These are phyloP conservation scores for Trichopus zeylanicus DNA, from an alignment of 116 monocot species.

Conservation along the genomic window DNA sequence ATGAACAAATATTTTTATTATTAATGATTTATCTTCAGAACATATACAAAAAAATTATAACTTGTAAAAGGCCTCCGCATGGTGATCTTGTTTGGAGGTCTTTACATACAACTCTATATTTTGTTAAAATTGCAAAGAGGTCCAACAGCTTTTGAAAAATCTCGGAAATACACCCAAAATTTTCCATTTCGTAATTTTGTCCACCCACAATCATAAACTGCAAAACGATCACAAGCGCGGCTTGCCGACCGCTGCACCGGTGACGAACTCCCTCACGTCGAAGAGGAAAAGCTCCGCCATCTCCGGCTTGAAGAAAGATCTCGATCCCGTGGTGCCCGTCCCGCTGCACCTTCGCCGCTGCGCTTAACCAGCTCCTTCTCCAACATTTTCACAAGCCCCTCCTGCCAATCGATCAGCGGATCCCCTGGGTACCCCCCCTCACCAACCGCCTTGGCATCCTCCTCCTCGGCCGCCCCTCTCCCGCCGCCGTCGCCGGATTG, in stretches of 20 bases:
- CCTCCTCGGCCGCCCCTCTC: background rate
- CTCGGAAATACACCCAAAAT: too few species aligned
- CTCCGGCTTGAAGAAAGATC: slow-evolving; percentile 16
- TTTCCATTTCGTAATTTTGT: too few species aligned
- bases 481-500: slow-evolving; percentile 5
- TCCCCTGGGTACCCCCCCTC: slow-evolving; percentile 38
- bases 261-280: slow-evolving; percentile 22
- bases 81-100: too few species aligned
- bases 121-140: too few species aligned
- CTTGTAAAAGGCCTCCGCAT: too few species aligned
- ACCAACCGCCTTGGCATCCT: slow-evolving; percentile 37
- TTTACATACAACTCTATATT: too few species aligned
- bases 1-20: too few species aligned
- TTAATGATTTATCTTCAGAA: too few species aligned
- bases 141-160: too few species aligned
- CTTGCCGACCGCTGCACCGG: background rate
- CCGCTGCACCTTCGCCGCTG: slow-evolving; percentile 12
- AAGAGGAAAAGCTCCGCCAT: slow-evolving; percentile 15
- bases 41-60: too few species aligned
- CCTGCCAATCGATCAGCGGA: slow-evolving; percentile 46
- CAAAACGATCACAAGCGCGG: too few species aligned
- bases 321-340: slow-evolving; percentile 39
- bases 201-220: too few species aligned
- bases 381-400: slow-evolving; percentile 28
- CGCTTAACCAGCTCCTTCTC: slow-evolving; percentile 21